These are phyloP conservation scores for Chlorella ohadii DNA, from an alignment of 139 green algal genomes.

Conservation along the genomic window DNA sequence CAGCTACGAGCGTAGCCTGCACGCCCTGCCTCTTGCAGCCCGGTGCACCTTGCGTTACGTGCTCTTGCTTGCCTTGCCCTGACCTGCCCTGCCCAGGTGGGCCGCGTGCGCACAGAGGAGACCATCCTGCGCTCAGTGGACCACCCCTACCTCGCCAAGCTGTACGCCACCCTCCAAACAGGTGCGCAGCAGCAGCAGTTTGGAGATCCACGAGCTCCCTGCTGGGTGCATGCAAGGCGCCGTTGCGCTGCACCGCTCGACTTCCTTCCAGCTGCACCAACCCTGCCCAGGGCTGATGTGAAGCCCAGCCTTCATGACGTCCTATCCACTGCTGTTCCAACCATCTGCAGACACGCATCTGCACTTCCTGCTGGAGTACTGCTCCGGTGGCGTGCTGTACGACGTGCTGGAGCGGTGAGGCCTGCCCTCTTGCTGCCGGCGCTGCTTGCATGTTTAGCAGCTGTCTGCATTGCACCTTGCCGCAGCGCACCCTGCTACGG, in stretches of 20 bases:
- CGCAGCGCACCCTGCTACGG: too few species aligned
- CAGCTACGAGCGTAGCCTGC: too few species aligned
- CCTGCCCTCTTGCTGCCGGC: too few species aligned
- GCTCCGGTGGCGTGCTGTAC: conserved; percentile 84
- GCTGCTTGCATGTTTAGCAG: too few species aligned
- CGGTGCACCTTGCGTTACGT: too few species aligned
- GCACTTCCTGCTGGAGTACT: conserved; percentile 87
- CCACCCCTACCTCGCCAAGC: conserved; percentile 96
- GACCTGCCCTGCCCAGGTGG: conserved; percentile 47
- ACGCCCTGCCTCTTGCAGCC: too few species aligned
- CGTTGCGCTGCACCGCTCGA: too few species aligned
- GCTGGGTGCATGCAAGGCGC: background rate
- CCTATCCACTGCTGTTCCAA: background rate
- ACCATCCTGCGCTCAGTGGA: conserved; percentile 88
- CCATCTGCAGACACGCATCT: conserved; percentile 76
- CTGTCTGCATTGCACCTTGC: too few species aligned
- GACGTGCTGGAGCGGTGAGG: conserved; percentile 65
- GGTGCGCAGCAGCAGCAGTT: background rate
- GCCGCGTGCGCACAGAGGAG: conserved; percentile 93
- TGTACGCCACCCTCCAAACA: conserved; percentile 94
- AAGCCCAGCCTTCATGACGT: background rate
- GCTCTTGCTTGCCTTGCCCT: too few species aligned
- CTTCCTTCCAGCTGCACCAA: too few species aligned
- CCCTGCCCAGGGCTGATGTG: too few species aligned
- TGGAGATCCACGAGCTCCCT: too few species aligned